Evolutionary conservation across 208 protist species (phyloP), one percentile per base, ranked within the genome.

Genomic region (Lotmaria passim): DNA sequence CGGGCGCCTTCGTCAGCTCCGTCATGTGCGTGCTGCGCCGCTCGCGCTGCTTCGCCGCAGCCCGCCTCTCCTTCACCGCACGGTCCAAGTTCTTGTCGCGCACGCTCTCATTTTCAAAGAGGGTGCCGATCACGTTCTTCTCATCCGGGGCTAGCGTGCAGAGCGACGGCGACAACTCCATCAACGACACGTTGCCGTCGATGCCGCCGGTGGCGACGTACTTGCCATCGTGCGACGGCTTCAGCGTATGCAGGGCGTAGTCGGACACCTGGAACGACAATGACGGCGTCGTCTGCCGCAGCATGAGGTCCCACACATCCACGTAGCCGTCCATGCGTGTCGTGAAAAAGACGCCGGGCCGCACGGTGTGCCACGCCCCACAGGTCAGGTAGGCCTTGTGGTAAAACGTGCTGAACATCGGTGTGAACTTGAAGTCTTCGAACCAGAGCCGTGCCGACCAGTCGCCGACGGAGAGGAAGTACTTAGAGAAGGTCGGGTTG

Each of bases 381-480:
- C 87, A 92, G 21, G 96, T 98, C 11, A 99, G 75, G 82, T 98
- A 98, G 43, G 89, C 79, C 67, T 90, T 93, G 81, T 98, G 90
- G 85, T 98, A 99, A 78, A 93, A 96, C 28, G 96, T 98, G 67
- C 92, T 98, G 88, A 98, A 96, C 83, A 98, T 97, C 7, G 97
- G 89, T 23, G 86, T 93, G 75, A 95, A 93, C 75, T 94, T 95
- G 78, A 96, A 95, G 77, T 99, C 98, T 69, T 98, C 98, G 73
- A 92, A 96, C 97, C 97, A 99, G 64, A 99, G 79, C 52, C 95
- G 89, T 0, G 92, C 91, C 2, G 96, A 96, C 98, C 98, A 99
- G 83, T 99, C 98, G 21, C 98, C 98, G 38, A 98, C 86, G 21
- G 96, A 93, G 51, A 99, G 75, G 75, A 99, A 99, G 91, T 97